Evolutionary conservation across 2,329 filamentous ascomycete species (phyloP).

Genomic region (Aspergillus ustus): DNA sequence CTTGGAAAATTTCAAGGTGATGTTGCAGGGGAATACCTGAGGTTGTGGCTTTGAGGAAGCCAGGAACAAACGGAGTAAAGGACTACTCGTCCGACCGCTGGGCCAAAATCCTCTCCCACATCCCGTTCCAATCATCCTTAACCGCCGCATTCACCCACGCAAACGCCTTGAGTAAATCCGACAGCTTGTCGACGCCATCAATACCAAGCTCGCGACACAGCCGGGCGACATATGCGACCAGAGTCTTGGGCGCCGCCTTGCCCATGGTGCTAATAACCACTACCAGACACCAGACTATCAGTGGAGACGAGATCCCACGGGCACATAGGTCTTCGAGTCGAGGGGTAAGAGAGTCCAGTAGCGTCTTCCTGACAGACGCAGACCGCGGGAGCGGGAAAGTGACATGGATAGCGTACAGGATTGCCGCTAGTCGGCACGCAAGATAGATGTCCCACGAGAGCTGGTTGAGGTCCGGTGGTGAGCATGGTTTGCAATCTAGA

Average conservation of each 20-base stretch:
- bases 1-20: too few species aligned
- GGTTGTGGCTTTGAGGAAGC: too few species aligned
- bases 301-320: not conserved
- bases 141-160: slow-evolving; percentile 8
- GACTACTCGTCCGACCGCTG: too few species aligned
- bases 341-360: not conserved
- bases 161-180: not conserved
- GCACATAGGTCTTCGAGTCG: not conserved
- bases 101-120: not conserved
- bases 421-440: not conserved
- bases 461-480: not conserved
- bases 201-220: not conserved
- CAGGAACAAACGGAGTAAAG: too few species aligned
- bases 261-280: not conserved
- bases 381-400: slow-evolving; percentile 5
- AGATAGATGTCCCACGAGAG: slow-evolving; percentile 10
- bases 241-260: not conserved
- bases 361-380: not conserved
- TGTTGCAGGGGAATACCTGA: too few species aligned
- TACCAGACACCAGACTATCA: slow-evolving; percentile 4
- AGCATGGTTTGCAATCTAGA: not conserved
- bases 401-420: slow-evolving; percentile 7
- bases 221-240: not conserved
- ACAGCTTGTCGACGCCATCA: not conserved
- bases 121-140: not conserved